A percentile compares a stretch with the other conserved stretches of the same genome.
These are phyloP conservation scores for Thielaviopsis cerberus DNA, from an alignment of 2,329 filamentous ascomycete species.

Conservation along the genomic window DNA sequence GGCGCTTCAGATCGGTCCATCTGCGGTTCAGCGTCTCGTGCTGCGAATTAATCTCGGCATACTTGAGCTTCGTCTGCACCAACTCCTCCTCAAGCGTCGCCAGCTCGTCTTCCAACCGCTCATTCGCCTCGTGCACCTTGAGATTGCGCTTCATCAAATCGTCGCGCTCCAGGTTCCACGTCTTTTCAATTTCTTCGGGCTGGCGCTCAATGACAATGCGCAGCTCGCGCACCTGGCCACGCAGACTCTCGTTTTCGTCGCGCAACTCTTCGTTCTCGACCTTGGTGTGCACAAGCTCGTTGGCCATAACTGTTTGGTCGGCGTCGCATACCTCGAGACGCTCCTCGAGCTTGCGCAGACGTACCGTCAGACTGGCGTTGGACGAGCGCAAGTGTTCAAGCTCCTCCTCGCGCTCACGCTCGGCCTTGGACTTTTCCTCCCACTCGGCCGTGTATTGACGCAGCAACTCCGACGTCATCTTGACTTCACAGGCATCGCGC, in stretches of 20 bases:
- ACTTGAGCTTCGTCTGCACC: slow-evolving; percentile 83
- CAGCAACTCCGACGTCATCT: slow-evolving; percentile 66
- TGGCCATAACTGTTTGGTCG: slow-evolving; percentile 80
- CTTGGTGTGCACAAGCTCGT: slow-evolving; percentile 77
- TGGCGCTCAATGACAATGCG: slow-evolving; percentile 76
- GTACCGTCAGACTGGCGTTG: slow-evolving; percentile 49
- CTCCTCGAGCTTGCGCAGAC: slow-evolving; percentile 73
- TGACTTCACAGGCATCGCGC: slow-evolving; percentile 74
- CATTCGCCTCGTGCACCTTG: slow-evolving; percentile 87
- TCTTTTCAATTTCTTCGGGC: slow-evolving; percentile 68
- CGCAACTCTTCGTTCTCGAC: slow-evolving; percentile 80
- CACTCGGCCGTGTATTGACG: slow-evolving; percentile 69
- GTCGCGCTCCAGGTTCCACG: slow-evolving; percentile 71
- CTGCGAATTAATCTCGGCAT: slow-evolving; percentile 63
- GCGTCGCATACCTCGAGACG: slow-evolving; percentile 72
- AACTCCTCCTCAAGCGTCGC: slow-evolving; percentile 80
- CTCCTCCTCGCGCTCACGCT: slow-evolving; percentile 69
- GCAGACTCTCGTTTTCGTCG: slow-evolving; percentile 77
- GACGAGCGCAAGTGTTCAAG: slow-evolving; percentile 51
- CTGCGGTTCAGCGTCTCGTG: slow-evolving; percentile 58
- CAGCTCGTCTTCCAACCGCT: slow-evolving; percentile 72
- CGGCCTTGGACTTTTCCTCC: slow-evolving; percentile 72
- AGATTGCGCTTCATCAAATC: slow-evolving; percentile 80
- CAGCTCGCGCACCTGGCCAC: slow-evolving; percentile 68
- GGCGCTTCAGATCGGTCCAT: slow-evolving; percentile 54